Percentiles rank a stretch among this genome's conserved stretches.
Evolutionary conservation across 257 asterid genomes (phyloP).

Genomic region (Sherardia arvensis): DNA sequence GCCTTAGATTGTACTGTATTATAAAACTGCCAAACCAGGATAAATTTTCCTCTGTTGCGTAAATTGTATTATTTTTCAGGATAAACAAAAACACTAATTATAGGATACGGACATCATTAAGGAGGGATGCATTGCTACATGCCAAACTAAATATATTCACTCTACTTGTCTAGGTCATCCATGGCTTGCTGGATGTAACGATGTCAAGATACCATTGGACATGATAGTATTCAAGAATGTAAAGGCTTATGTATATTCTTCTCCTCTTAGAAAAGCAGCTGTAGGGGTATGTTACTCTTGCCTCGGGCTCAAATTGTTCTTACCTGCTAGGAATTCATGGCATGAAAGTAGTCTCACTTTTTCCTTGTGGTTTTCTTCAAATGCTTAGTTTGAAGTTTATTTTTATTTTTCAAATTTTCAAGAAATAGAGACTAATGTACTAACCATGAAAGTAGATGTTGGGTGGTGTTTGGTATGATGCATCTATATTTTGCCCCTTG

Average conservation of each 20-base stretch:
- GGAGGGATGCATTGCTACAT: background rate
- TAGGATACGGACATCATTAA: background rate
- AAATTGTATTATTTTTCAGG: too few species aligned
- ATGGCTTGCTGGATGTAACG: constrained; percentile 79
- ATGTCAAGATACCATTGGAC: constrained; percentile 80
- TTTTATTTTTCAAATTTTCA: background rate
- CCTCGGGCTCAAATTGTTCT: background rate
- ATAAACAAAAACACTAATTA: too few species aligned
- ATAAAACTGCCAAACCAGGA: background rate
- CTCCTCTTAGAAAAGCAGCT: constrained; percentile 83
- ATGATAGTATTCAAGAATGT: constrained; percentile 69
- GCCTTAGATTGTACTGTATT: background rate
- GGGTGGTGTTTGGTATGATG: background rate
- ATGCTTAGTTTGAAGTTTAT: background rate
- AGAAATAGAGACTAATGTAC: background rate
- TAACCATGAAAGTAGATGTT: constrained; percentile 2
- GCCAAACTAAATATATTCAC: background rate
- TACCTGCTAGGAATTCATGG: background rate
- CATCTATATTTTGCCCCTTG: background rate
- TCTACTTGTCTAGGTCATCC: constrained; percentile 70
- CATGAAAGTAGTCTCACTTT: background rate
- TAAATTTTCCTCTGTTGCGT: too few species aligned
- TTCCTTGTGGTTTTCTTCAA: background rate
- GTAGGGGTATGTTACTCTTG: constrained; percentile 52
- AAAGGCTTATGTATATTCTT: constrained; percentile 75